Evolutionary conservation across 2,329 filamentous ascomycete genomes (phyloP), one percentile per base, ranked within the genome.

Genomic region (Pyricularia grisea): DNA sequence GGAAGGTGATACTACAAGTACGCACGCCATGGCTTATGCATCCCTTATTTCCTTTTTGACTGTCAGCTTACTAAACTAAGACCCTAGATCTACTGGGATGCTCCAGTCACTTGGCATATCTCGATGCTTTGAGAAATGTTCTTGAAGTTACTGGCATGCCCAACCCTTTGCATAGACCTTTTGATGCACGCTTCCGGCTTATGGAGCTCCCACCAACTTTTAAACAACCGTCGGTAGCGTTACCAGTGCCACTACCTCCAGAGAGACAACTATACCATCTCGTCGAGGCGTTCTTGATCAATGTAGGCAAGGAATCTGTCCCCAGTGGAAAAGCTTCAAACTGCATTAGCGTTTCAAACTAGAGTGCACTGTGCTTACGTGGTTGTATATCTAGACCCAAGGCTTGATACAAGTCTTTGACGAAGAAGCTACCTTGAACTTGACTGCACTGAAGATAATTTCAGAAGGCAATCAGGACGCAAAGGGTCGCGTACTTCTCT

Each of bases 321-420:
- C 60, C 11, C 7, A 42, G 58, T 68, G 5, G 25, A 55, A 78
- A 68, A 4, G 63, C 4, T n/a, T n/a, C 1, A 20, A 55, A 7
- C 42, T 55, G 42, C 42, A 7, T 55, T 55, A n/a, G 17, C 6
- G 20, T 55, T 55, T 30, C 12, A 61, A 61, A 61, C 4, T 61
- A 63, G 60, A 4, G 27, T 63, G 23, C 27, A 17, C 12, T 20
- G 17, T 63, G 14, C 60, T 63, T 63, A 63, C 60, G 12, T 20
- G 27, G 65, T 20, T 28, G 9, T 17, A 63, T 25, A 20, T 63
- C 14, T 68, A 88, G 83, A 90, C 87, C 0, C 82, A 83, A 73
- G 87, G 87, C 17, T 76, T 91, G 10, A 76, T 90, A 5, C 85
- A 90, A 67, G 76, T 90, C 0, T 86, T 90, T 71, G 82, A 88